Conservation (phyloP, 23 red algal genomes). For the Gracilaria gracilis region DNA sequence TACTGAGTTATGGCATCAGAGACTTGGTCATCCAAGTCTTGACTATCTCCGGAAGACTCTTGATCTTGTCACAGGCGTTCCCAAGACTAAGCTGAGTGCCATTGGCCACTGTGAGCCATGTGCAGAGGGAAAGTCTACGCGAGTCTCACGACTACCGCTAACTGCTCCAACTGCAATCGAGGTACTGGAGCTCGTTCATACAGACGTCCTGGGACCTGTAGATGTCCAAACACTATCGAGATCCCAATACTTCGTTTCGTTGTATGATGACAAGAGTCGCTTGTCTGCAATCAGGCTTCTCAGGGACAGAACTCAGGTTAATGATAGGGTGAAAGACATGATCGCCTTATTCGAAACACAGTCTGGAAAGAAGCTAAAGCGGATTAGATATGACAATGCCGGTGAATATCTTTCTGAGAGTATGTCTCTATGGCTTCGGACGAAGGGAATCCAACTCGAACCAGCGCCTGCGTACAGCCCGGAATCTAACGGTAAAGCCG, state of each 20-base stretch:
- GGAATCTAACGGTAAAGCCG: conserved; percentile 3
- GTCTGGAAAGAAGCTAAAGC: background rate
- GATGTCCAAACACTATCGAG: too few relatives aligned
- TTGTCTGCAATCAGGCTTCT: background rate
- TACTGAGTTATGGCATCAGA: too few relatives aligned
- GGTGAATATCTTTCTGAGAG: background rate
- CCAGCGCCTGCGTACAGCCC: background rate
- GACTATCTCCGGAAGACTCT: too few relatives aligned
- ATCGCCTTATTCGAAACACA: background rate
- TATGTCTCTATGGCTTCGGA: background rate
- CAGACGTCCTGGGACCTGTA: too few relatives aligned
- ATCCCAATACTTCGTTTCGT: background rate
- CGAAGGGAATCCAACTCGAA: background rate
- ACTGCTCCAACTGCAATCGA: too few relatives aligned
- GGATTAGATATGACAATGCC: background rate
- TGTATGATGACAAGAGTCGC: conserved; percentile 8
- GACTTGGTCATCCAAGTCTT: too few relatives aligned
- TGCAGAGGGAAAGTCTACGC: too few relatives aligned
- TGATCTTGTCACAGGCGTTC: too few relatives aligned
- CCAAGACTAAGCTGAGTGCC: too few relatives aligned
- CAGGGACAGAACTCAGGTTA: background rate
- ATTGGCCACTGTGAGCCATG: too few relatives aligned
- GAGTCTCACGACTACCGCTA: too few relatives aligned
- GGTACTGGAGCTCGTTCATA: too few relatives aligned
- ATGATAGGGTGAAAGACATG: background rate